Evolutionary conservation across 1,284 basidiomycete species (phyloP).

Genomic region (Boletus semigastroideus): DNA sequence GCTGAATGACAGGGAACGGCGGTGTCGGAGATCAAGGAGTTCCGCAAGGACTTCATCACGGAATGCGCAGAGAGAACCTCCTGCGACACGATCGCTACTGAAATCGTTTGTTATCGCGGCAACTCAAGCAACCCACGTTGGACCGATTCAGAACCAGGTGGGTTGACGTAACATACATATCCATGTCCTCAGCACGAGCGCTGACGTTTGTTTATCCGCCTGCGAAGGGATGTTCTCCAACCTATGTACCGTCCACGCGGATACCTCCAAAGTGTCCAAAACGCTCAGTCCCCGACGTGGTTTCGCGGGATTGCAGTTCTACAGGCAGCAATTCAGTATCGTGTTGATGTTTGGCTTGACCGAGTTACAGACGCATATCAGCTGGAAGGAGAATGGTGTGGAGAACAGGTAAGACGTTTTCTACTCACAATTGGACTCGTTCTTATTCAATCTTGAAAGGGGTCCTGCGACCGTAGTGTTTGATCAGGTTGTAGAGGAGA

Average conservation of each 20-base stretch:
- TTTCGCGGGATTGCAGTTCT: slow-evolving; percentile 36
- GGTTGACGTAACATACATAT: neutral
- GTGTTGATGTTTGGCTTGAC: slow-evolving; percentile 51
- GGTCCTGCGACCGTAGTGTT: slow-evolving; percentile 34
- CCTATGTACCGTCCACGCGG: slow-evolving; percentile 44
- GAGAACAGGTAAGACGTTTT: slow-evolving; percentile 24
- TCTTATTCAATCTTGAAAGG: slow-evolving; percentile 18
- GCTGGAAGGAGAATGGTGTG: slow-evolving; percentile 42
- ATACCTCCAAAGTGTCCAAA: slow-evolving; percentile 37
- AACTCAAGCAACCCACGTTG: slow-evolving; percentile 38
- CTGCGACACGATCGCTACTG: slow-evolving; percentile 27
- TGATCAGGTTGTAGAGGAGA: slow-evolving; percentile 34
- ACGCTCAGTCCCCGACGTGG: slow-evolving; percentile 33
- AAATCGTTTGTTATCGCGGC: slow-evolving; percentile 47
- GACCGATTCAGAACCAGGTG: slow-evolving; percentile 46
- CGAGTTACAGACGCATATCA: slow-evolving; percentile 43
- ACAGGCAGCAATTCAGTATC: slow-evolving; percentile 44
- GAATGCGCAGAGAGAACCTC: slow-evolving; percentile 29
- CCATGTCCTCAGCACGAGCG: neutral
- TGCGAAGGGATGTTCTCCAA: slow-evolving; percentile 41
- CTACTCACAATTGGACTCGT: too few species aligned
- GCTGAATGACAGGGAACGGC: slow-evolving; percentile 31
- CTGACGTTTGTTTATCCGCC: neutral
- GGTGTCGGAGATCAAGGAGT: slow-evolving; percentile 40
- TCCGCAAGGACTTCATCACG: slow-evolving; percentile 39